A percentile compares a stretch with the other conserved stretches of the same genome.
Conservation (phyloP, 2,329 filamentous ascomycete genomes). For the Berkeleyomyces basicola region DNA sequence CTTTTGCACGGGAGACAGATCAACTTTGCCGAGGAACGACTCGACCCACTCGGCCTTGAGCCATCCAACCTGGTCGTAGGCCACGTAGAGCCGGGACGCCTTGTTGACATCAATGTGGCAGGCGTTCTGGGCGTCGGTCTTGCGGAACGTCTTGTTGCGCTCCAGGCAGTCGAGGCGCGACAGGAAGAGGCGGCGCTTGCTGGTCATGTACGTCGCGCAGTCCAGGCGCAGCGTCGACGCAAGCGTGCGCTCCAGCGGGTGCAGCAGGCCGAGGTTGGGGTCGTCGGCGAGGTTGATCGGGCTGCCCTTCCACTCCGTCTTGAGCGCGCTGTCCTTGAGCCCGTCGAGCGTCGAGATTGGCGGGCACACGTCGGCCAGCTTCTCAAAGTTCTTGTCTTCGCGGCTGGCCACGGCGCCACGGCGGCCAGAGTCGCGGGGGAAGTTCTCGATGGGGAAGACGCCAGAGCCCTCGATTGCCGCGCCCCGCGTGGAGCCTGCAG, state of each 20-base stretch:
- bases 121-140: constrained; percentile 91
- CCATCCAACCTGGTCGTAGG: constrained; percentile 78
- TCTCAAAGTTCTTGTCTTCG: constrained; percentile 66
- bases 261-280: constrained; percentile 51
- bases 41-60: constrained; percentile 39
- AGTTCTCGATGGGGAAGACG: constrained; percentile 10
- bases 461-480: constrained; percentile 7
- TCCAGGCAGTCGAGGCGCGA: constrained; percentile 50
- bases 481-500: constrained; percentile 7
- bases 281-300: constrained; percentile 61
- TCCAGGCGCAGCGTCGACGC: constrained; percentile 68
- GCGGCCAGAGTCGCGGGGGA: constrained; percentile 11
- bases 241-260: constrained; percentile 60
- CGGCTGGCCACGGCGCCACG: constrained; percentile 42
- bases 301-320: constrained; percentile 76
- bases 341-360: constrained; percentile 45
- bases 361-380: constrained; percentile 57
- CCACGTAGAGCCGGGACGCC: constrained; percentile 79
- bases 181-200: constrained; percentile 82
- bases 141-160: constrained; percentile 71
- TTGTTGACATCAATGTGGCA: constrained; percentile 98
- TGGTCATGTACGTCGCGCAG: constrained; percentile 77
- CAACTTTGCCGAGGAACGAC: constrained; percentile 18
- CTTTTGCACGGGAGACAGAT: constrained; percentile 9
- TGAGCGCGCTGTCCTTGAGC: constrained; percentile 50